Conservation (phyloP, 164 flowering plant genomes). For the Chimonanthus praecox region DNA sequence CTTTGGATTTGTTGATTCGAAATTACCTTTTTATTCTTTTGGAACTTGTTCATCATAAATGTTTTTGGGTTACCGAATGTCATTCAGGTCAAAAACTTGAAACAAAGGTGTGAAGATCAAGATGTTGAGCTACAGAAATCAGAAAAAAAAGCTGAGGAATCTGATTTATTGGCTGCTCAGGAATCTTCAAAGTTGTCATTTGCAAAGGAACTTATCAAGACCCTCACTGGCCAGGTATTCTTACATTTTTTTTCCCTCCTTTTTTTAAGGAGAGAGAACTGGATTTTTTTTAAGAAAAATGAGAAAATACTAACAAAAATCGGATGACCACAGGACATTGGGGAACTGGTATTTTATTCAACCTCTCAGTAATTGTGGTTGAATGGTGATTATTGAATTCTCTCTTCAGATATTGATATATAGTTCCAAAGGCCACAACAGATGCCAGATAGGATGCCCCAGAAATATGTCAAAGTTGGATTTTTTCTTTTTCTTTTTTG, state of each 20-base stretch:
- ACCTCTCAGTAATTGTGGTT: not conserved
- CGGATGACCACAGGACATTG: too few relatives aligned
- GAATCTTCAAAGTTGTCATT: slow-evolving; percentile 38
- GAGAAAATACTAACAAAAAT: too few relatives aligned
- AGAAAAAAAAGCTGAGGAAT: slow-evolving; percentile 35
- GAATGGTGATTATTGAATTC: not conserved
- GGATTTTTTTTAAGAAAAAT: too few relatives aligned
- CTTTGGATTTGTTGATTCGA: not conserved
- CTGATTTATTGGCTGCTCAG: slow-evolving; percentile 38
- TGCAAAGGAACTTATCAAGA: slow-evolving; percentile 49
- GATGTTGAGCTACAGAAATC: slow-evolving; percentile 54
- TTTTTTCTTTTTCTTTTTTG: too few relatives aligned
- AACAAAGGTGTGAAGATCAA: slow-evolving; percentile 54
- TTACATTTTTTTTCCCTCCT: not conserved
- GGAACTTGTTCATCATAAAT: not conserved
- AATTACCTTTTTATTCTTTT: not conserved
- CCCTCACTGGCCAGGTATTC: slow-evolving; percentile 51
- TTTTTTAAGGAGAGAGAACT: too few relatives aligned
- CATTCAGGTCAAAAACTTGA: slow-evolving; percentile 52
- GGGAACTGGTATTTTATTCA: not conserved
- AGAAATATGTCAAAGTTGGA: too few relatives aligned
- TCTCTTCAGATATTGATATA: not conserved
- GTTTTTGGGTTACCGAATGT: not conserved
- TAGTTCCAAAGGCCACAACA: not conserved
- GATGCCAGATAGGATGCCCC: too few relatives aligned